Percentiles rank a stretch among this genome's conserved stretches.
phyloP scores from a whole-genome alignment of 1,284 basidiomycete species.

The Tilletiopsis washingtonensis region DNA sequence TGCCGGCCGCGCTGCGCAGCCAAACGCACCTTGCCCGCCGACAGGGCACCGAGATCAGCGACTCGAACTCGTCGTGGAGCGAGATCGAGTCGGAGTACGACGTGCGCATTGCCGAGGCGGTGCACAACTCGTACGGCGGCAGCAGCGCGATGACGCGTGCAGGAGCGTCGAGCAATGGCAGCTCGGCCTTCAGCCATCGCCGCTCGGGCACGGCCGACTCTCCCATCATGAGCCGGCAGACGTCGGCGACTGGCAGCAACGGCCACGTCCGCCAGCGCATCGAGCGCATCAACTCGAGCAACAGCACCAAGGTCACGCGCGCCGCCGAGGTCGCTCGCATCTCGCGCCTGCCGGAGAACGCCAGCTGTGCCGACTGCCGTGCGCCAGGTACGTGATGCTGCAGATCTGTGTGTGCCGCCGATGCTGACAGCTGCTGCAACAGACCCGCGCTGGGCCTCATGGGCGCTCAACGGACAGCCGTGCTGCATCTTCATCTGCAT shows the following conservation, averaged over 20 bases:
- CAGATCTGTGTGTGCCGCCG: constrained; percentile 4
- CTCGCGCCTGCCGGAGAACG: constrained; percentile 47
- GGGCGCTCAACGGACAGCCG: constrained; percentile 44
- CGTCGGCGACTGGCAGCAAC: background rate
- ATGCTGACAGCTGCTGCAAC: background rate
- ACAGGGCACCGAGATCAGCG: no score
- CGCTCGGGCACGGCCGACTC: background rate
- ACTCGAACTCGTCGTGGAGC: no score
- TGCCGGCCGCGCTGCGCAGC: no score
- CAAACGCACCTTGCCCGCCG: no score
- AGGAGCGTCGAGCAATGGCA: background rate
- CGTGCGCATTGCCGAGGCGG: background rate
- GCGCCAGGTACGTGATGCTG: constrained; percentile 19
- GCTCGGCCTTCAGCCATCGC: background rate
- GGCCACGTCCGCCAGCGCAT: background rate
- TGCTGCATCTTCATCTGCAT: constrained; percentile 53
- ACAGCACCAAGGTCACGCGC: background rate
- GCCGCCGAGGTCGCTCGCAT: constrained; percentile 40
- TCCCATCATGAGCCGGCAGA: background rate
- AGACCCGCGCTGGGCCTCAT: constrained; percentile 49
- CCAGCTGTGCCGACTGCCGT: constrained; percentile 51
- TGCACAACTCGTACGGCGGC: background rate
- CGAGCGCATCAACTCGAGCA: background rate
- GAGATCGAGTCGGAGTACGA: no score
- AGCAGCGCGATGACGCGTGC: no score